These are phyloP conservation scores for Solanum piurae DNA, from an alignment of 257 asterid species.

Conservation along the genomic window DNA sequence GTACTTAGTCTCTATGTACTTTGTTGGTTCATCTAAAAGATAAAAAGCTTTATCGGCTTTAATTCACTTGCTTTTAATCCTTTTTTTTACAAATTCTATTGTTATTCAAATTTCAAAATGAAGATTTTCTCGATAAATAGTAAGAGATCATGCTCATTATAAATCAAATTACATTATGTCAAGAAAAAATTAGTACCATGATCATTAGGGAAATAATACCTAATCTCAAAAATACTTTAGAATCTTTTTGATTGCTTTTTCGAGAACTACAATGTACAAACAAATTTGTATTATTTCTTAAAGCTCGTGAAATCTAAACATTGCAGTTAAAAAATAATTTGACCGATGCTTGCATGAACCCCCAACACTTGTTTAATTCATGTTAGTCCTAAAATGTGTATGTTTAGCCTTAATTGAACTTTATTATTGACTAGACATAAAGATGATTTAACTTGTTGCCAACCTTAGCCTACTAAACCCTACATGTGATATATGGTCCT, in stretches of 20 bases:
- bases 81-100: too few relatives aligned
- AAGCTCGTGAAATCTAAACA: neutral
- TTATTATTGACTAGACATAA: neutral
- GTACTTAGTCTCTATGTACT: too few relatives aligned
- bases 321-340: neutral
- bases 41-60: too few relatives aligned
- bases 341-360: neutral
- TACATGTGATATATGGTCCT: neutral
- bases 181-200: neutral
- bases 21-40: too few relatives aligned
- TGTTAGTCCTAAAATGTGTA: neutral
- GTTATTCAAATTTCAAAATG: too few relatives aligned
- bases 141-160: too few relatives aligned
- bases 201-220: neutral
- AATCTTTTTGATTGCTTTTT: neutral
- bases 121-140: too few relatives aligned
- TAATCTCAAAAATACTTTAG: neutral
- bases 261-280: neutral
- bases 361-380: neutral
- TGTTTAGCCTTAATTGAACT: neutral
- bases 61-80: too few relatives aligned
- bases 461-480: neutral
- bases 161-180: too few relatives aligned
- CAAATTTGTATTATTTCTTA: neutral
- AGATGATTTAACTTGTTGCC: neutral